A percentile compares a stretch with the other conserved stretches of the same genome.
Evolutionary conservation across 148 eudicot species (phyloP).

Genomic region (Spergularia marina): DNA sequence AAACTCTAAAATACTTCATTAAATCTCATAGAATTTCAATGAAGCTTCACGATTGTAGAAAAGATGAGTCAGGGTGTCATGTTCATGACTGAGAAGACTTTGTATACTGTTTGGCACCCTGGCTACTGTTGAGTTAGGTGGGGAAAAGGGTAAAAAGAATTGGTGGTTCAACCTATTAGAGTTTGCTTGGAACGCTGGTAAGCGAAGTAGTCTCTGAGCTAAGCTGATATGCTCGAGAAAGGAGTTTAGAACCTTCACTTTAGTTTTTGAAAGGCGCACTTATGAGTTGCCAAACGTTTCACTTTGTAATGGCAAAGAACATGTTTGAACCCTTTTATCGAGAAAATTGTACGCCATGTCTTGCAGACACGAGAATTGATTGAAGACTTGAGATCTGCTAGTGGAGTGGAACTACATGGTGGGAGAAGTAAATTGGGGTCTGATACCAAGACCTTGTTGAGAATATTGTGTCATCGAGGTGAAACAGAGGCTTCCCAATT

Average conservation of each 20-base stretch:
- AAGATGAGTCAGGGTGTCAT: too few species aligned
- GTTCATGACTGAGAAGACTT: too few species aligned
- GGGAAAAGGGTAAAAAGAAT: too few species aligned
- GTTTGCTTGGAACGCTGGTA: too few species aligned
- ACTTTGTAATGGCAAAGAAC: neutral
- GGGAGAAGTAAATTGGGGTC: conserved; percentile 73
- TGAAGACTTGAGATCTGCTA: conserved; percentile 74
- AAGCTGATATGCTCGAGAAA: too few species aligned
- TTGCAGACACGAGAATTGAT: conserved; percentile 89
- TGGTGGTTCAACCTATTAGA: too few species aligned
- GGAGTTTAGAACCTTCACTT: neutral
- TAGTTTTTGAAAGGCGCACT: neutral
- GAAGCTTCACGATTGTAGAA: too few species aligned
- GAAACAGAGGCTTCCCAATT: conserved; percentile 95
- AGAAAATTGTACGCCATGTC: conserved; percentile 16
- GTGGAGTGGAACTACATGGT: conserved; percentile 62
- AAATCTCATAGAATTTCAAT: too few species aligned
- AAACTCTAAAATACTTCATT: neutral
- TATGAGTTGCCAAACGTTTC: neutral
- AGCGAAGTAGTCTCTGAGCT: too few species aligned
- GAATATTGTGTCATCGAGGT: conserved; percentile 85
- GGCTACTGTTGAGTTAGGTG: too few species aligned
- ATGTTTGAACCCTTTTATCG: neutral
- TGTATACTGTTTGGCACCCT: too few species aligned
- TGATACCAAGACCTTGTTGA: conserved; percentile 68